Percentiles rank a stretch among this genome's conserved stretches.
These are phyloP conservation scores for Wolfiporia cocos DNA, from an alignment of 1,284 basidiomycete genomes.

Conservation along the genomic window DNA sequence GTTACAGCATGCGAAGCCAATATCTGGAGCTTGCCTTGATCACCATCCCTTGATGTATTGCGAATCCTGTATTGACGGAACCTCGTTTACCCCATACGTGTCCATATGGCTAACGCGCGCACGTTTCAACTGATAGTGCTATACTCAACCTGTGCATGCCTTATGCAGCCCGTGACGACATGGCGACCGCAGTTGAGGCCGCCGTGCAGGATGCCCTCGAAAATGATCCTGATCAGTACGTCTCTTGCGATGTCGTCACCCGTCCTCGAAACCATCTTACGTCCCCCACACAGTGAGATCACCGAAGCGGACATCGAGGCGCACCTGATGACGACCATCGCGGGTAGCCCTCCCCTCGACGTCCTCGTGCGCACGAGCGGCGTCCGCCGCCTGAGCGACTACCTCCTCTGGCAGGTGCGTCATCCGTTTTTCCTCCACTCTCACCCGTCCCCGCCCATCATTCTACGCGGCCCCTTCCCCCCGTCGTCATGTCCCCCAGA, in stretches of 20 bases:
- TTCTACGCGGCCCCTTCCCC: background rate
- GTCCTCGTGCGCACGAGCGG: slow-evolving; percentile 91
- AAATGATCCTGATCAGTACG: slow-evolving; percentile 17
- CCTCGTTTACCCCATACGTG: background rate
- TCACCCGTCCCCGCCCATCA: background rate
- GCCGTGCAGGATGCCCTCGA: slow-evolving; percentile 45
- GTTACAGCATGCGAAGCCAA: too few relatives aligned
- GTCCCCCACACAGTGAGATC: slow-evolving; percentile 36
- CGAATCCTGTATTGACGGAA: background rate
- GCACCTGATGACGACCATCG: slow-evolving; percentile 61
- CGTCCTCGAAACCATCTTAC: background rate
- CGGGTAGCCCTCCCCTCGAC: slow-evolving; percentile 79
- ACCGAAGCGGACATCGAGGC: slow-evolving; percentile 61
- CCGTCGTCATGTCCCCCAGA: background rate
- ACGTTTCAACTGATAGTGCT: slow-evolving; percentile 43
- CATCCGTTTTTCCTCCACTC: background rate
- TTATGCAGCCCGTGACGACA: slow-evolving; percentile 91
- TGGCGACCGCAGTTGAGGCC: slow-evolving; percentile 68
- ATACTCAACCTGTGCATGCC: slow-evolving; percentile 95
- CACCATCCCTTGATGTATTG: background rate
- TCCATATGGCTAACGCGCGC: background rate
- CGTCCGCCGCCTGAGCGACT: slow-evolving; percentile 88
- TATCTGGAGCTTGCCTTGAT: too few relatives aligned
- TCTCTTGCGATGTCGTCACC: background rate
- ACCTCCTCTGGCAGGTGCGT: slow-evolving; percentile 87